These are phyloP conservation scores for Diaporthe vaccinii DNA, from an alignment of 2,329 filamentous ascomycete species.

Conservation along the genomic window DNA sequence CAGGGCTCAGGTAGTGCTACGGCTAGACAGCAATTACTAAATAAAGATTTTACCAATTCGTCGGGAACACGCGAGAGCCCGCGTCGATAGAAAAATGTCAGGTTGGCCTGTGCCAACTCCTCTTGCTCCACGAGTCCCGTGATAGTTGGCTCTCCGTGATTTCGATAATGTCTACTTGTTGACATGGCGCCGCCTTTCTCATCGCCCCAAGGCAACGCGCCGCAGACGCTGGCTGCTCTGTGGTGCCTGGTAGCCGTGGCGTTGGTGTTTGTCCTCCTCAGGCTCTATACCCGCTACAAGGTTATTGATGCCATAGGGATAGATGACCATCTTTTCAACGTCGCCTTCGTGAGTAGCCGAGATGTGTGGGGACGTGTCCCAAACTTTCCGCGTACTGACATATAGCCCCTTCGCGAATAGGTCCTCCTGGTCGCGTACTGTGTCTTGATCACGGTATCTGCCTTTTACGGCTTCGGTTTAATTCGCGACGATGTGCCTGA, in stretches of 20 bases:
- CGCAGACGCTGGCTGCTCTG: slow-evolving; percentile 36
- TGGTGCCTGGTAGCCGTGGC: slow-evolving; percentile 26
- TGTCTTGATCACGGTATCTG: slow-evolving; percentile 20
- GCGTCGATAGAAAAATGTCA: not conserved
- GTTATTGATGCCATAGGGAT: slow-evolving; percentile 30
- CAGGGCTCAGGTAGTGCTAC: not conserved
- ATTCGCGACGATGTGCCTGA: slow-evolving; percentile 31
- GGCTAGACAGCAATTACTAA: not conserved
- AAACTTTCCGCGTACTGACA: not conserved
- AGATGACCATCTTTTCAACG: slow-evolving; percentile 32
- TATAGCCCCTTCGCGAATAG: not conserved
- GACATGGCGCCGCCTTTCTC: slow-evolving; percentile 30
- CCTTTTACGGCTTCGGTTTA: slow-evolving; percentile 21
- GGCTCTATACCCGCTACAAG: slow-evolving; percentile 33
- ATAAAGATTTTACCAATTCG: not conserved
- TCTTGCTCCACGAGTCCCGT: not conserved
- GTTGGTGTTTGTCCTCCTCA: slow-evolving; percentile 11
- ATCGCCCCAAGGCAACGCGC: slow-evolving; percentile 33
- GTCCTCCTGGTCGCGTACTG: slow-evolving; percentile 23
- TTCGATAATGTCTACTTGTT: slow-evolving; percentile 1
- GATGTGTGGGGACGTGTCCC: not conserved
- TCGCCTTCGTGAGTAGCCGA: slow-evolving; percentile 20
- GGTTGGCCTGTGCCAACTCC: slow-evolving; percentile 5
- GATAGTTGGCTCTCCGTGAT: not conserved
- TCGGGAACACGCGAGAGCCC: slow-evolving; percentile 2